phyloP scores from a whole-genome alignment of 805 yeast genomes.

The Maudiozyma barnettii region DNA sequence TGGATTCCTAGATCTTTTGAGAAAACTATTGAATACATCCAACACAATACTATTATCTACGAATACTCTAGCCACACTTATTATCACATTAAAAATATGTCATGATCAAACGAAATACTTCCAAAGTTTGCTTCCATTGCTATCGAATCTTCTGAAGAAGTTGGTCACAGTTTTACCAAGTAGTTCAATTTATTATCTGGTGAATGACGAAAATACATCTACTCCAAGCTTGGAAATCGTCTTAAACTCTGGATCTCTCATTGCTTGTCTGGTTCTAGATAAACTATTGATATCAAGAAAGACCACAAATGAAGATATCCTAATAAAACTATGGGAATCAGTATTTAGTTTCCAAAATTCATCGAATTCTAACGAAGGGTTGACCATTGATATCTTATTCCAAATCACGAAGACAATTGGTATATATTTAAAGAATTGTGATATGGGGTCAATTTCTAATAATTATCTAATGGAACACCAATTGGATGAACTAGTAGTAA shows the following conservation, averaged over 20 bases:
- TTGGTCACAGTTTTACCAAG: slow-evolving; percentile 22
- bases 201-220: background rate
- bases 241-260: slow-evolving; percentile 15
- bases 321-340: slow-evolving; percentile 15
- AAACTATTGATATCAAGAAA: slow-evolving; percentile 17
- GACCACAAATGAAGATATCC: background rate
- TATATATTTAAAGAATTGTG: slow-evolving; percentile 16
- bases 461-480: slow-evolving; percentile 10
- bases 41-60: slow-evolving; percentile 15
- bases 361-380: slow-evolving; percentile 2
- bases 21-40: slow-evolving; percentile 19
- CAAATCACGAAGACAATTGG: slow-evolving; percentile 27
- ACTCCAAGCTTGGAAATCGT: slow-evolving; percentile 8
- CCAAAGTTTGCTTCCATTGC: slow-evolving; percentile 15
- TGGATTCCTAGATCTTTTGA: slow-evolving; percentile 24
- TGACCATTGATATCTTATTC: slow-evolving; percentile 18
- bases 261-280: slow-evolving; percentile 21
- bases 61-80: slow-evolving; percentile 8
- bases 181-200: slow-evolving; percentile 8
- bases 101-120: slow-evolving; percentile 22
- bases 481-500: slow-evolving; percentile 4
- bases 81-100: slow-evolving; percentile 11
- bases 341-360: slow-evolving; percentile 17
- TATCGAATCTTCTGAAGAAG: slow-evolving; percentile 20
- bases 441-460: background rate